A percentile compares a stretch with the other conserved stretches of the same genome.
Conservation (phyloP, 2,329 filamentous ascomycete species). For the Zopfia rhizophila region DNA sequence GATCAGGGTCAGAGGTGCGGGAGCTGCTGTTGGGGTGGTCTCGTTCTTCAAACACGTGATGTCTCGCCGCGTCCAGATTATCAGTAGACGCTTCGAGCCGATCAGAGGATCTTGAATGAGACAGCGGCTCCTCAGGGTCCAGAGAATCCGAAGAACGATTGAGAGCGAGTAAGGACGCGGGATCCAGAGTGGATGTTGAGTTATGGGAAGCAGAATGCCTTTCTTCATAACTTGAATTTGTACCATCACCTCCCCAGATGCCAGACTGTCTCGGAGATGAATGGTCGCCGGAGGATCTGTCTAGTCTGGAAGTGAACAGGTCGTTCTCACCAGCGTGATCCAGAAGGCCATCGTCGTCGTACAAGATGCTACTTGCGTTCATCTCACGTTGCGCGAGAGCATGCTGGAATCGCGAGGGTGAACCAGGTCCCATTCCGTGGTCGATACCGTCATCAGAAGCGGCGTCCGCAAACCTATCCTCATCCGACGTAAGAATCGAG, state of each 20-base stretch:
- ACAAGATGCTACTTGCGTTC: constrained; percentile 42
- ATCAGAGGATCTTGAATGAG: constrained; percentile 21
- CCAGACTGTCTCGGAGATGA: background rate
- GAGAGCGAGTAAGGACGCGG: constrained; percentile 39
- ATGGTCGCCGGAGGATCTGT: background rate
- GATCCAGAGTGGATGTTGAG: no score
- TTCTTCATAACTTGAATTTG: constrained; percentile 23
- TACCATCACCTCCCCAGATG: constrained; percentile 19
- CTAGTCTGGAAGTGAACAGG: constrained; percentile 36
- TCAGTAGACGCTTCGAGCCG: constrained; percentile 17
- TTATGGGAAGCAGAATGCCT: constrained; percentile 23
- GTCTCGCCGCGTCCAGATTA: constrained; percentile 25
- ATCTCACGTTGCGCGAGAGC: constrained; percentile 26
- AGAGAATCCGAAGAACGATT: constrained; percentile 28
- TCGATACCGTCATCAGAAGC: constrained; percentile 46
- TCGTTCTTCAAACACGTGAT: constrained; percentile 20
- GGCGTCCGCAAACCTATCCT: constrained; percentile 56
- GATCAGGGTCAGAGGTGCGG: constrained; percentile 8
- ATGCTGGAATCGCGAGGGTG: constrained; percentile 19
- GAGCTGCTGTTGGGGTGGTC: constrained; percentile 5
- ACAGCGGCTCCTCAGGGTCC: constrained; percentile 16
- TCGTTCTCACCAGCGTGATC: constrained; percentile 47
- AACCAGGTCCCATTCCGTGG: constrained; percentile 19
- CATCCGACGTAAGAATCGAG: constrained; percentile 48
- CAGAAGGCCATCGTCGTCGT: constrained; percentile 47